Base-by-base conservation (phyloP, 345 rosid species). In the Syzygium jambos region DNA sequence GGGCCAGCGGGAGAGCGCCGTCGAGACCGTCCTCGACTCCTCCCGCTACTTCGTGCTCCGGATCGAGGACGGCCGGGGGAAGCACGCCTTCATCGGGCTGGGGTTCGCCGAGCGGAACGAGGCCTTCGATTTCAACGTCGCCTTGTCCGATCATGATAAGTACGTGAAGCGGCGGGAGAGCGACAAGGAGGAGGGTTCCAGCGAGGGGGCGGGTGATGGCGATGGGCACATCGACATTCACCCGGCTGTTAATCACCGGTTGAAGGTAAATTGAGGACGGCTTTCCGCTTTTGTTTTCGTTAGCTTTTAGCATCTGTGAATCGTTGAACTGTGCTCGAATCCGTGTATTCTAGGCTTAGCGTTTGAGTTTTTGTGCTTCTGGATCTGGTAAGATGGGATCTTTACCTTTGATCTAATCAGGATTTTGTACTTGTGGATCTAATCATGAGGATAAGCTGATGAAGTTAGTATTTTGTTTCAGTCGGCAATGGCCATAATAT, bases 41-140 rank as follows among this genome's bases (percentile, higher is more conserved):
- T 98, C 99, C 29, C 90, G 99, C 49, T 95, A 96, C 91, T 98
- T 98, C 89, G 99, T 98, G 49, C 95, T 98, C 30, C 94, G 93
- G 97, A 96, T 98, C 92, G 99, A 96, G 89, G 98, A 98, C 53
- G 99, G 99, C 57, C 85, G 52, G 27, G 99, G 99, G 84, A 98
- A 98, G 90, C 98, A 98, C 87, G 99, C 99, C 30, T 98, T 98
- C 85, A 93, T 98, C 52, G 99, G 99, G 51, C 89, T 98, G n/a
- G 99, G 99, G 27, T 98, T 98, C 80, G 68, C 91, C 19, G 99
- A 98, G 91, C 91, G 99, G 90, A 98, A 98, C 85, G 99, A 98
- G 87, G 99, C 99, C 21, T 98, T 96, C 86, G 99, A 98, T 95
- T 98, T 98, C 94, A 98, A 98, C 83, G 99, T 98, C 16, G 99